These are phyloP conservation scores for Saturnispora halmiae DNA, from an alignment of 805 yeast genomes.

Conservation along the genomic window DNA sequence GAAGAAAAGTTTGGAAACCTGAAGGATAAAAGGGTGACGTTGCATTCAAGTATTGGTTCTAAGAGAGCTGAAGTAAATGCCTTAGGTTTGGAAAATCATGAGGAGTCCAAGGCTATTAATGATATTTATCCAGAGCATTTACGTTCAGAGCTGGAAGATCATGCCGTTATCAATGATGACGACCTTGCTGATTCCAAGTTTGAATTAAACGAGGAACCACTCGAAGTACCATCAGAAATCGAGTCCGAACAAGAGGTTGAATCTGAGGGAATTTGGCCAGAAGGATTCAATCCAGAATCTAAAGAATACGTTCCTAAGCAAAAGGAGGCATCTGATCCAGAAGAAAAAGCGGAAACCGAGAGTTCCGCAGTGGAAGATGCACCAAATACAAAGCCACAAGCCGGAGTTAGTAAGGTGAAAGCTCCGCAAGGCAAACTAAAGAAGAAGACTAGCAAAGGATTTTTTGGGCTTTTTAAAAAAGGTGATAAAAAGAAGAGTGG, in stretches of 20 bases:
- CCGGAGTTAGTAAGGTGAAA: constrained; percentile 11
- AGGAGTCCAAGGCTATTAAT: constrained; percentile 41
- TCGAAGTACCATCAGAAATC: constrained; percentile 24
- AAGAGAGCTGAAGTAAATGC: constrained; percentile 30
- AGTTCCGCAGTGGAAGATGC: constrained; percentile 21
- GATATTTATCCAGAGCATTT: constrained; percentile 45
- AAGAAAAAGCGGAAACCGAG: constrained; percentile 25
- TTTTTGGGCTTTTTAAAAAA: constrained; percentile 10
- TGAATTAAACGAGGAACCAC: constrained; percentile 20
- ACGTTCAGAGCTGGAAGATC: constrained; percentile 24
- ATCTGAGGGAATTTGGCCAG: constrained; percentile 18
- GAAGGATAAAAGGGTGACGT: constrained; percentile 34
- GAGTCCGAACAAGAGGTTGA: constrained; percentile 20
- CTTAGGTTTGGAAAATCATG: constrained; percentile 29
- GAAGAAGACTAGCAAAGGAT: constrained; percentile 6
- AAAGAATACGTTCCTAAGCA: constrained; percentile 28
- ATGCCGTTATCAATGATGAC: constrained; percentile 24
- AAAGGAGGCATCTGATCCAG: constrained; percentile 28
- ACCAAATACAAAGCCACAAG: constrained; percentile 1
- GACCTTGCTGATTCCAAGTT: constrained; percentile 24
- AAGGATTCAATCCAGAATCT: constrained; percentile 12
- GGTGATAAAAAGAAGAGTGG: too few relatives aligned
- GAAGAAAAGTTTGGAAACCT: constrained; percentile 28
- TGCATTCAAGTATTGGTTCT: constrained; percentile 33
- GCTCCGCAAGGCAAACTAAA: constrained; percentile 11